These are phyloP conservation scores for Spinacia oleracea DNA, from an alignment of 179 eudicot genomes.

Conservation along the genomic window DNA sequence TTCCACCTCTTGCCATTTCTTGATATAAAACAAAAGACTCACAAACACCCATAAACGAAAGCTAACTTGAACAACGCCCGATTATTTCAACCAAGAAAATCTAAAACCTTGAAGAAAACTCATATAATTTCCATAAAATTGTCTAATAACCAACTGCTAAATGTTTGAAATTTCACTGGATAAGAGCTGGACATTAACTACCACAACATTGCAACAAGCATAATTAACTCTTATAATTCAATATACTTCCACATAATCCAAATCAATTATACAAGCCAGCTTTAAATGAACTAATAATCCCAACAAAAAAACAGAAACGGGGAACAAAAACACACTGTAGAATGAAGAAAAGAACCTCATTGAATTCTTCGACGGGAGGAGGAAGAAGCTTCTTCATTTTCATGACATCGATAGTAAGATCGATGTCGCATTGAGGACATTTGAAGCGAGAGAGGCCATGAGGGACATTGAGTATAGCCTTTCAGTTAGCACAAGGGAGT, in stretches of 20 bases:
- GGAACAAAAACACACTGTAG: neutral
- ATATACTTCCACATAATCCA: neutral
- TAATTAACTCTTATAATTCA: neutral
- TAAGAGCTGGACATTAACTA: neutral
- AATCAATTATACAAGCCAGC: neutral
- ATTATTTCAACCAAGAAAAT: too few species aligned
- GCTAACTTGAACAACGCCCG: too few species aligned
- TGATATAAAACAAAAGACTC: too few species aligned
- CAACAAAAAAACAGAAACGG: neutral
- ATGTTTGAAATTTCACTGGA: neutral
- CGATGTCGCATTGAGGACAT: constrained; percentile 84
- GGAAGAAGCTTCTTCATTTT: constrained; percentile 53
- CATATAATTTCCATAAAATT: neutral
- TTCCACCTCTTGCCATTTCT: too few species aligned
- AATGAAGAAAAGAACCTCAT: constrained; percentile 55
- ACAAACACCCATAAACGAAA: too few species aligned
- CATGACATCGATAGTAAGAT: constrained; percentile 73
- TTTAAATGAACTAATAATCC: neutral
- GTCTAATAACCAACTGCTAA: neutral
- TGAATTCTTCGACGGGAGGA: constrained; percentile 75
- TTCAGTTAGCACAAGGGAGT: constrained; percentile 90
- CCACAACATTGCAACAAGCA: constrained; percentile 2
- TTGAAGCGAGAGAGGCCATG: constrained; percentile 75
- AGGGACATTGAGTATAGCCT: constrained; percentile 91
- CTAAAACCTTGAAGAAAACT: too few species aligned